Evolutionary conservation across 2,329 filamentous ascomycete species (phyloP), one percentile per base, ranked within the genome.

Genomic region (Hymenoscyphus salicellus): DNA sequence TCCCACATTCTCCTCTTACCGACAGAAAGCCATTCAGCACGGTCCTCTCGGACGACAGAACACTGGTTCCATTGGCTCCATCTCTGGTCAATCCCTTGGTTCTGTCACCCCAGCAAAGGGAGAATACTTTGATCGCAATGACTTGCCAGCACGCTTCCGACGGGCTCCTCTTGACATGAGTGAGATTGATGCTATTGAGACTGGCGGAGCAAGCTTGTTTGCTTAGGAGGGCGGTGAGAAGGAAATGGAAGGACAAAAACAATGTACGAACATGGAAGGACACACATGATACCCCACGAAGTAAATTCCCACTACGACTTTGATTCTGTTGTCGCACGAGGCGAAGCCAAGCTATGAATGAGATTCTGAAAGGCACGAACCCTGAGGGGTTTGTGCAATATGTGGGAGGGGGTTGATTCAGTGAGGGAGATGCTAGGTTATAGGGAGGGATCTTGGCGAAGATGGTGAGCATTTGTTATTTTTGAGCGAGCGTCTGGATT

Each of bases 171-270:
- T 93, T 79, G 89, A 86, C 43, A 79, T 88, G 72, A 88, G 88
- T 55, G 95, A 99, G 85, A 99, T 99, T 66, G 95, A 98, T 78
- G 93, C 93, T 26, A 86, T 99, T 74, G 93, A 97, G 86, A 95
- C 92, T 63, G 95, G 93, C 63, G 95, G 95, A 64, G 95, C 94
- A 38, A 89, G 85, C 74, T 87, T 70, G 83, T 81, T 20, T 75
- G 73, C 70, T 76, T 66, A 72, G 63, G 41, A 36, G 46, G 10
- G 46, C 46, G 20, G 11, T 52, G 46, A 5, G 23, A 52, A 20
- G 43, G n/a, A 49, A 14, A 49, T 2, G 23, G 23, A 5, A 26
- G 23, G 26, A 52, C 20, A 14, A 52, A 52, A 23, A 30, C 10
- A 52, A 26, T 52, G 23, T 52, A 52, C 46, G 46, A 52, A 52